Evolutionary conservation across 208 protist species (phyloP).

Genomic region (Giardia muris): DNA sequence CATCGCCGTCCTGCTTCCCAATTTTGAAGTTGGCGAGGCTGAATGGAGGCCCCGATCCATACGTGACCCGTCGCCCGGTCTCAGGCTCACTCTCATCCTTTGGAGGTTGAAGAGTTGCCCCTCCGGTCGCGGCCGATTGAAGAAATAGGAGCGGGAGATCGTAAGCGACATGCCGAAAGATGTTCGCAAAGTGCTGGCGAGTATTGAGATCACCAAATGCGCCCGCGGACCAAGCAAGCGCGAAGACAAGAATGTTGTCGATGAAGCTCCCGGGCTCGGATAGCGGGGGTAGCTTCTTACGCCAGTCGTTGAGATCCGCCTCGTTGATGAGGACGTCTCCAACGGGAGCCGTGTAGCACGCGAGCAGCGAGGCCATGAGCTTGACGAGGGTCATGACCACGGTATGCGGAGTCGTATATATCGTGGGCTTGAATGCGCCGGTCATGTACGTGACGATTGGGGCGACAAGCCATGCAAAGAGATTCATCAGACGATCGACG

Average conservation of each 20-base stretch:
- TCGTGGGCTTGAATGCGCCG: background rate
- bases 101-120: background rate
- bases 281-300: background rate
- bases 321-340: background rate
- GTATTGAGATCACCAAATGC: background rate
- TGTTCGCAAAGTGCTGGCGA: background rate
- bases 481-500: background rate
- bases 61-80: background rate
- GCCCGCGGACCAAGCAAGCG: constrained; percentile 23
- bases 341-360: background rate
- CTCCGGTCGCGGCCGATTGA: background rate
- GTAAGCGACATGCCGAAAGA: background rate
- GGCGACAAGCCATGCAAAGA: constrained; percentile 14
- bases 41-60: background rate
- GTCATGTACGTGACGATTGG: background rate
- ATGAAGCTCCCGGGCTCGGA: background rate
- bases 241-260: background rate
- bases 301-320: background rate
- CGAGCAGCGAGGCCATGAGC: background rate
- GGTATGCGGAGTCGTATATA: background rate
- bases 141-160: background rate
- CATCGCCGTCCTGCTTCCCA: background rate
- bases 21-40: background rate
- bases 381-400: constrained; percentile 1
- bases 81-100: background rate